Conservation (phyloP, 495 filamentous ascomycete species). For the Alectoria sarmentosa region DNA sequence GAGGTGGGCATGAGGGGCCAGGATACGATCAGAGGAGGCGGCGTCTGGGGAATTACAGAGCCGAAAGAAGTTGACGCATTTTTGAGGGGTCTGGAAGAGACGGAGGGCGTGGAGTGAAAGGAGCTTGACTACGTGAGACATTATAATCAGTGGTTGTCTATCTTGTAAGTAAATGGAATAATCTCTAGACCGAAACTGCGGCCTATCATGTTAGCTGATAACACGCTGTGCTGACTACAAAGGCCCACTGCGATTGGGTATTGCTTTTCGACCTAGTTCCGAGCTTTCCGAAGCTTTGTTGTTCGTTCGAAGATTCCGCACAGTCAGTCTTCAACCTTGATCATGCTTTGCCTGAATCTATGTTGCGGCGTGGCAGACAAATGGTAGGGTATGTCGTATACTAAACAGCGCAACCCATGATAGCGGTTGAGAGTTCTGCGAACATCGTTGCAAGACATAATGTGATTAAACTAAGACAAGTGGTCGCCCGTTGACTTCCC, state of each 20-base stretch:
- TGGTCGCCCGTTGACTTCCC: neutral
- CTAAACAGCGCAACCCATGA: neutral
- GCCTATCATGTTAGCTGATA: neutral
- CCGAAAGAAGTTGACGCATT: constrained; percentile 75
- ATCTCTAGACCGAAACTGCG: neutral
- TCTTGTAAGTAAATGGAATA: neutral
- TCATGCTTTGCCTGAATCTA: neutral
- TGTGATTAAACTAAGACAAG: no score
- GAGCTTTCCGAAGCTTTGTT: neutral
- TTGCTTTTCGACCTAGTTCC: neutral
- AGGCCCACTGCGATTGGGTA: neutral
- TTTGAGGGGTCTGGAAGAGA: constrained; percentile 55
- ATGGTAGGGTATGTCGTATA: neutral
- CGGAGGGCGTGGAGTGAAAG: constrained; percentile 7
- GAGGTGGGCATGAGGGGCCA: constrained; percentile 81
- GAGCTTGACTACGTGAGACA: neutral
- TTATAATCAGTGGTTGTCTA: neutral
- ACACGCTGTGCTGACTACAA: neutral
- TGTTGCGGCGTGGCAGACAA: neutral
- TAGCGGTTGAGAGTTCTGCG: neutral
- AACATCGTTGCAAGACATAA: neutral
- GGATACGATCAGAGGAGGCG: constrained; percentile 74
- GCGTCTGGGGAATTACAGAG: constrained; percentile 87
- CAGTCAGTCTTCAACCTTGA: neutral
- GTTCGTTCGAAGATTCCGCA: neutral